Percentiles rank a stretch among this genome's conserved stretches.
These are phyloP conservation scores for Rhodotorula sp. DNA, from an alignment of 1,284 basidiomycete genomes.

Conservation along the genomic window DNA sequence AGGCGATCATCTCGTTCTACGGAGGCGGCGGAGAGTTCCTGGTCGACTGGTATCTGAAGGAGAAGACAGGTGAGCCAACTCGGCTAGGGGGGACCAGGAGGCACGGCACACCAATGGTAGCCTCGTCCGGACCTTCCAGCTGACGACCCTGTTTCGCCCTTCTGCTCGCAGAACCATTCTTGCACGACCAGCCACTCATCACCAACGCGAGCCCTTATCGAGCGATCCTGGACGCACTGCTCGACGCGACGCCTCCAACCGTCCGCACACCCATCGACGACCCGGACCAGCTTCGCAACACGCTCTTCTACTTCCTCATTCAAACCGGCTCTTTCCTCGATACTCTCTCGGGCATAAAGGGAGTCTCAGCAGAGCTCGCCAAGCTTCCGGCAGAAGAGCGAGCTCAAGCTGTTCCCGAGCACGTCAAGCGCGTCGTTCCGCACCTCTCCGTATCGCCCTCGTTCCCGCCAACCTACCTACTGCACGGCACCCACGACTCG, in stretches of 20 bases:
- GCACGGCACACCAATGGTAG: no score
- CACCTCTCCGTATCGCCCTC: not conserved
- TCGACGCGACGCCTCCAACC: not conserved
- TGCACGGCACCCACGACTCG: conserved; percentile 4
- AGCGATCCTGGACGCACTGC: not conserved
- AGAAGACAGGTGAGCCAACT: not conserved
- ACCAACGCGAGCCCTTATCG: not conserved
- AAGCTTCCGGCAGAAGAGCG: not conserved
- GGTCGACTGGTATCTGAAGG: conserved; percentile 9
- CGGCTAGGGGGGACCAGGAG: no score
- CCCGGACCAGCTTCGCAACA: not conserved
- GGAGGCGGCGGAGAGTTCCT: conserved; percentile 14
- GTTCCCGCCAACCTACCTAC: conserved; percentile 7
- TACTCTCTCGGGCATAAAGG: not conserved
- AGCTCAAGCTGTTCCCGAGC: not conserved
- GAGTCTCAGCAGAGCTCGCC: not conserved
- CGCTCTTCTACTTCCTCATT: conserved; percentile 12
- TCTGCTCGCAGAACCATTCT: conserved; percentile 3
- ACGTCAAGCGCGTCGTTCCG: not conserved
- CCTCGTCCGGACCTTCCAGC: no score
- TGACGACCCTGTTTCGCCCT: no score
- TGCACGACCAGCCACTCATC: not conserved
- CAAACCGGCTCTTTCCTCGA: conserved; percentile 13
- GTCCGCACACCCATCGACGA: not conserved
- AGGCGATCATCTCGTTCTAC: conserved; percentile 3